These are phyloP conservation scores for Neofusicoccum kwambonambiense DNA, from an alignment of 2,329 filamentous ascomycete species.

Conservation along the genomic window DNA sequence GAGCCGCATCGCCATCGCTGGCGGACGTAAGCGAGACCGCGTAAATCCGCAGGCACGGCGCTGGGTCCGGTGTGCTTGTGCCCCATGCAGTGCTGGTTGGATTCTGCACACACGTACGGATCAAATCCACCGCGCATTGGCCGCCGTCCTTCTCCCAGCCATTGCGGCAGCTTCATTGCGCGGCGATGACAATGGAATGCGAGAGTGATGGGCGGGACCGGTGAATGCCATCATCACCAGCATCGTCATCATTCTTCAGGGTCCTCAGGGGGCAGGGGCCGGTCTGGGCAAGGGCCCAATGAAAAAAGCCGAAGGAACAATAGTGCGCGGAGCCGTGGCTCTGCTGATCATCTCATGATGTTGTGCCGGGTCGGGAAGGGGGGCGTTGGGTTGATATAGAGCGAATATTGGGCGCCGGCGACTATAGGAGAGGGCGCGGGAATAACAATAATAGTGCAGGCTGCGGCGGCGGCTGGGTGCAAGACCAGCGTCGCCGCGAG, in stretches of 20 bases:
- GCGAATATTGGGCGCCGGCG: neutral
- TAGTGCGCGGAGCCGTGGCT: neutral
- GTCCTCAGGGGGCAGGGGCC: neutral
- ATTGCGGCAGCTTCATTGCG: too few relatives aligned
- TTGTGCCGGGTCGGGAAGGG: neutral
- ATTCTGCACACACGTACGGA: neutral
- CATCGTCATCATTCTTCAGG: constrained; percentile 1
- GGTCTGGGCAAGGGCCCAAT: neutral
- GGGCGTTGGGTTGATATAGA: neutral
- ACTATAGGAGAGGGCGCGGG: neutral
- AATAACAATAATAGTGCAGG: neutral
- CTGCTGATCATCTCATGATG: constrained; percentile 10
- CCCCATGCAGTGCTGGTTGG: neutral
- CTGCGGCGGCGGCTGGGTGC: neutral
- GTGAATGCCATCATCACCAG: neutral
- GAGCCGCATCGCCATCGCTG: neutral
- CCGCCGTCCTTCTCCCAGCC: neutral
- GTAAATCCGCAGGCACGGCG: constrained; percentile 10
- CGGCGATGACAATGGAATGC: too few relatives aligned
- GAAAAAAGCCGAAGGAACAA: neutral
- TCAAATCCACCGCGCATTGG: neutral
- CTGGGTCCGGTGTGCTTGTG: neutral
- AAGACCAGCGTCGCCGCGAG: neutral
- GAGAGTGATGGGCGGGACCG: neutral
- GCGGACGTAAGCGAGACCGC: constrained; percentile 8